phyloP scores from a whole-genome alignment of 2,329 filamentous ascomycete species.

The Mycogone perniciosa region DNA sequence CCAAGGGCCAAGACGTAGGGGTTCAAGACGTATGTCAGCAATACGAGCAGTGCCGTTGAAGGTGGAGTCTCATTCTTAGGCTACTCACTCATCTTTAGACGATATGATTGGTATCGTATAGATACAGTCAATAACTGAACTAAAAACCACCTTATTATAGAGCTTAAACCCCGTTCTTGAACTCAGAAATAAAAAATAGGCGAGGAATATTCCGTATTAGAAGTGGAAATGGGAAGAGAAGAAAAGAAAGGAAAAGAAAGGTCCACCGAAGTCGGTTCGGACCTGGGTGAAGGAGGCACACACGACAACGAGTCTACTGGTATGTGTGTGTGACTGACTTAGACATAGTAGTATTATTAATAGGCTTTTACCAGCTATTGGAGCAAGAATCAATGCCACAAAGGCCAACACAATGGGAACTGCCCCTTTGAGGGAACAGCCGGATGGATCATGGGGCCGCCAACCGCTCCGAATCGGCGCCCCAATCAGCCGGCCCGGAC shows the following conservation, averaged over 20 bases:
- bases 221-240: background rate
- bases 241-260: background rate
- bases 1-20: background rate
- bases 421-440: background rate
- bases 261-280: background rate
- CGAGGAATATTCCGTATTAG: background rate
- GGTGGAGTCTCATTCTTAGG: background rate
- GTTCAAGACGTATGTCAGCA: conserved; percentile 1
- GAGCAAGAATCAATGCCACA: no score
- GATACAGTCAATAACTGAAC: no score
- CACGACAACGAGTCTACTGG: no score
- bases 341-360: no score
- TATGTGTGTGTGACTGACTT: no score
- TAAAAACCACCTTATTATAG: no score
- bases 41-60: background rate
- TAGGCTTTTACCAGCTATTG: no score
- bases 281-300: background rate
- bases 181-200: background rate
- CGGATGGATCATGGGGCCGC: background rate
- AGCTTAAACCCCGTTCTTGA: no score
- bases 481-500: background rate
- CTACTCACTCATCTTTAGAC: background rate
- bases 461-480: background rate
- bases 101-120: background rate
- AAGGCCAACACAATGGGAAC: no score